phyloP scores from a whole-genome alignment of 1,139 yeast species.

The Blastobotrys elegans region DNA sequence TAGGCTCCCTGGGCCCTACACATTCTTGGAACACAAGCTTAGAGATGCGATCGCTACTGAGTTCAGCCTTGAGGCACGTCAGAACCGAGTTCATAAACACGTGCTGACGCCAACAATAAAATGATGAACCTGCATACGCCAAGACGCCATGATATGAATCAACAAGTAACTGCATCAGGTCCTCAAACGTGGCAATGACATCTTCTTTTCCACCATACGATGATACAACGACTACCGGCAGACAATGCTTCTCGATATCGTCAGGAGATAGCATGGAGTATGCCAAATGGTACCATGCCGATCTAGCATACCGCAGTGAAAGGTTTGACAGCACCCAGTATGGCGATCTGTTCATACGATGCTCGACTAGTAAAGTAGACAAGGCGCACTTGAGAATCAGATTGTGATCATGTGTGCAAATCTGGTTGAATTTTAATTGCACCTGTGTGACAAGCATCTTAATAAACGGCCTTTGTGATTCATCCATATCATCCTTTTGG shows the following conservation, averaged over 20 bases:
- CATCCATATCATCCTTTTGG: background rate
- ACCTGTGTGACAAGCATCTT: background rate
- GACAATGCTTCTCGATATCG: conserved; percentile 1
- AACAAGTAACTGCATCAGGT: background rate
- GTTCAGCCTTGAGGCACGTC: background rate
- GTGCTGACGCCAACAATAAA: conserved; percentile 19
- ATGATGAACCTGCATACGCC: background rate
- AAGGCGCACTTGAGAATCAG: background rate
- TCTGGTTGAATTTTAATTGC: conserved; percentile 5
- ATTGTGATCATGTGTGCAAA: background rate
- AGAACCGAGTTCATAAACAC: conserved; percentile 14
- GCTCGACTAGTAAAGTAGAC: background rate
- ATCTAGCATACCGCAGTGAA: conserved; percentile 6
- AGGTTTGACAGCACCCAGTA: background rate
- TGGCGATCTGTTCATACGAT: background rate
- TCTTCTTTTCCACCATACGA: too few relatives aligned
- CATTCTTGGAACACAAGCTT: background rate
- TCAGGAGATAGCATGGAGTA: conserved; percentile 7
- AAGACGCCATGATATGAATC: conserved; percentile 2
- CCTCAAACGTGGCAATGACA: conserved; percentile 8
- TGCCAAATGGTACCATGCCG: conserved; percentile 16
- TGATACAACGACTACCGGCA: too few relatives aligned
- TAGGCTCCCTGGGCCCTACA: conserved; percentile 2
- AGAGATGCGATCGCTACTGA: background rate
- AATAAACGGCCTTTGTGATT: background rate